phyloP scores from a whole-genome alignment of 2,329 filamentous ascomycete species.

The Alternaria alternata region DNA sequence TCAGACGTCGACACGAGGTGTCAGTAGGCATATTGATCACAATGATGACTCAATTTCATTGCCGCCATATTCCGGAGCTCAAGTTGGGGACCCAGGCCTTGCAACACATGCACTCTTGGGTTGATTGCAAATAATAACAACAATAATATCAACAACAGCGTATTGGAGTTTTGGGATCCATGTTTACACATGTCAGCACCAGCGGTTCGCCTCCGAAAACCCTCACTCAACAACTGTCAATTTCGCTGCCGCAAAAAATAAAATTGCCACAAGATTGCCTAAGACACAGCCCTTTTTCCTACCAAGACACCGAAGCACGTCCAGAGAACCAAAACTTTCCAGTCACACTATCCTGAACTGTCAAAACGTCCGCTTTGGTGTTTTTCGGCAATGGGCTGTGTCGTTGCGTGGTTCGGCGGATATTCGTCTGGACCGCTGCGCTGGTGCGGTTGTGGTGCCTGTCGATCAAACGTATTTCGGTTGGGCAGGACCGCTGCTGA shows the following conservation, averaged over 20 bases:
- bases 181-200: neutral
- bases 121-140: neutral
- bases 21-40: neutral
- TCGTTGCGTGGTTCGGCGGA: neutral
- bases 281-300: neutral
- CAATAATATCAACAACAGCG: neutral
- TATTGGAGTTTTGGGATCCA: neutral
- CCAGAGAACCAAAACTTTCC: neutral
- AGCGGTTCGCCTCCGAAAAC: neutral
- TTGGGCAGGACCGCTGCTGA: neutral
- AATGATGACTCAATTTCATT: conserved; percentile 2
- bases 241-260: conserved; percentile 3
- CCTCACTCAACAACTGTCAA: neutral
- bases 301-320: neutral
- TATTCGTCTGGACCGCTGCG: neutral
- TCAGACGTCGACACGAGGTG: neutral
- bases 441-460: conserved; percentile 13
- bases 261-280: neutral
- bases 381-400: neutral
- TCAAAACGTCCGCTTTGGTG: neutral
- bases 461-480: conserved; percentile 15
- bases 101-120: neutral
- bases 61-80: neutral
- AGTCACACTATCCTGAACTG: neutral
- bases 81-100: neutral